These are phyloP conservation scores for Trypanosoma cruzi DNA, from an alignment of 208 protist genomes.

Conservation along the genomic window DNA sequence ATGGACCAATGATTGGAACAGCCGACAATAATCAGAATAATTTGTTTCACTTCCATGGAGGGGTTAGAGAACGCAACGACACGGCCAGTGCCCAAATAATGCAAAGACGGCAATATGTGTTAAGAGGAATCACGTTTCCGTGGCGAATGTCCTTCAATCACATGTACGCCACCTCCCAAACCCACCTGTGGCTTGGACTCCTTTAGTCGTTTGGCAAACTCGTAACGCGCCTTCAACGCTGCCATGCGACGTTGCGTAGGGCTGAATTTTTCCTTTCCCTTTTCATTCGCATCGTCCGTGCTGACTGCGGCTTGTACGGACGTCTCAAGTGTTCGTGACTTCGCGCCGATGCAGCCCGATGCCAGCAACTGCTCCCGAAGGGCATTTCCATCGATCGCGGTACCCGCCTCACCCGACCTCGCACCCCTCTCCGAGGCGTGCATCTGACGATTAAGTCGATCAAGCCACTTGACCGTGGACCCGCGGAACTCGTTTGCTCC, in stretches of 20 bases:
- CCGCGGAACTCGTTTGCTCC: background rate
- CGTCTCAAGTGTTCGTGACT: conserved; percentile 27
- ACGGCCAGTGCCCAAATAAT: background rate
- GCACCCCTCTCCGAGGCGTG: conserved; percentile 31
- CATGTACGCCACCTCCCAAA: conserved; percentile 42
- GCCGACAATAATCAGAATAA: background rate
- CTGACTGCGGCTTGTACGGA: background rate
- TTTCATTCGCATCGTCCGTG: background rate
- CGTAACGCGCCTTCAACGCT: conserved; percentile 80
- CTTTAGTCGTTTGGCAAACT: conserved; percentile 54
- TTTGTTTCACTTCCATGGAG: background rate
- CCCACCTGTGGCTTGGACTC: conserved; percentile 19
- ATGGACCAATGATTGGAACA: background rate
- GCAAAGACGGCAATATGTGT: background rate
- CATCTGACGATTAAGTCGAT: conserved; percentile 41
- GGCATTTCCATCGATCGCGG: conserved; percentile 52
- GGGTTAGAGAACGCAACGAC: background rate
- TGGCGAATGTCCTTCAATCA: conserved; percentile 72
- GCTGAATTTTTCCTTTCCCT: conserved; percentile 7
- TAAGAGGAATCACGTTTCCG: conserved; percentile 33
- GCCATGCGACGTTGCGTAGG: conserved; percentile 53
- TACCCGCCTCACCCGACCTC: background rate
- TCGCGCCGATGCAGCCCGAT: conserved; percentile 42
- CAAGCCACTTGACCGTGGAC: conserved; percentile 56
- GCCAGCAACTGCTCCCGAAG: conserved; percentile 62